Conservation (phyloP, 2,329 filamentous ascomycete genomes). For the Microthyrium microscopicum region DNA sequence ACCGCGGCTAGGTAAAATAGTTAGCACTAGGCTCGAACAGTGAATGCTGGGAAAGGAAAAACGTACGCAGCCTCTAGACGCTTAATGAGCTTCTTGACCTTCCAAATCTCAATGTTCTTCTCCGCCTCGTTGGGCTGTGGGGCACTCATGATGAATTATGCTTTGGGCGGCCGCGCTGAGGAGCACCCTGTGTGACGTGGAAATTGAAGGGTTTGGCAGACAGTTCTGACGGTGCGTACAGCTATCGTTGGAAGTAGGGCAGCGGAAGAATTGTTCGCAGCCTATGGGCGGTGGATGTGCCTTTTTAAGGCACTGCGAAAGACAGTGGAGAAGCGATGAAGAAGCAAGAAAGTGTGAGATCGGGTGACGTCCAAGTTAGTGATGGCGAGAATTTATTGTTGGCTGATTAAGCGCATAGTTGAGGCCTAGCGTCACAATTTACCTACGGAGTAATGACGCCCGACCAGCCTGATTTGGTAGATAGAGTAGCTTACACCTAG, state of each 20-base stretch:
- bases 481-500: neutral
- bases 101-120: slow-evolving; percentile 92
- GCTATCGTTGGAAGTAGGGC: neutral
- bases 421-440: no score
- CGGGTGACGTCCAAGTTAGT: no score
- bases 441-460: no score
- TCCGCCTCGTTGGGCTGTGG: slow-evolving; percentile 81
- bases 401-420: no score
- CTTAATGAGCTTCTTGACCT: slow-evolving; percentile 99
- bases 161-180: no score
- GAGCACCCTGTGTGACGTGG: neutral
- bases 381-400: no score
- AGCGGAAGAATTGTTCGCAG: slow-evolving; percentile 1
- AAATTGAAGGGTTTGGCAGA: slow-evolving; percentile 1
- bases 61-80: slow-evolving; percentile 68
- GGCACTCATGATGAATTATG: slow-evolving; percentile 51
- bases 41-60: neutral
- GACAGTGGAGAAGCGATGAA: neutral
- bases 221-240: neutral
- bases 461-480: no score
- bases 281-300: no score
- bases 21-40: neutral
- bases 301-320: no score
- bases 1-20: slow-evolving; percentile 38
- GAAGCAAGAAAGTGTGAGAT: neutral